These are phyloP conservation scores for Candida odintsovae DNA, from an alignment of 805 yeast genomes.

Conservation along the genomic window DNA sequence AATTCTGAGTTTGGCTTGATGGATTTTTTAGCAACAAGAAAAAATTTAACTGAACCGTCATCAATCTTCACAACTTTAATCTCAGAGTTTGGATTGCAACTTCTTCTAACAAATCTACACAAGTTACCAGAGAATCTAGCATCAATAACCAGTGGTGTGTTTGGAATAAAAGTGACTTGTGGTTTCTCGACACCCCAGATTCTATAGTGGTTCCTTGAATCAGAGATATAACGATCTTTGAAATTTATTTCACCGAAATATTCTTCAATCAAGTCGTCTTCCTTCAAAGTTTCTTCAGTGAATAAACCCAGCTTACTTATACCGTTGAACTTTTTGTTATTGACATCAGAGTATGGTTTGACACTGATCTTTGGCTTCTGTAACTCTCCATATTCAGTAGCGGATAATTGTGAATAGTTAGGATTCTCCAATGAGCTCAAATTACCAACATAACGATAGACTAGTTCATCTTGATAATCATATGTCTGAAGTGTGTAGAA, in stretches of 20 bases:
- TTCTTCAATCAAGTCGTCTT: slow-evolving; percentile 50
- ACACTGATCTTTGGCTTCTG: slow-evolving; percentile 37
- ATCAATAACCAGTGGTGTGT: slow-evolving; percentile 66
- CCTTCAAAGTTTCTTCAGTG: slow-evolving; percentile 31
- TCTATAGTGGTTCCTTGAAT: slow-evolving; percentile 72
- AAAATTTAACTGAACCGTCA: slow-evolving; percentile 41
- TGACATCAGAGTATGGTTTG: slow-evolving; percentile 52
- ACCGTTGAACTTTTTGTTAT: slow-evolving; percentile 52
- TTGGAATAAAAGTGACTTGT: slow-evolving; percentile 48
- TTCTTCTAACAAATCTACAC: slow-evolving; percentile 66
- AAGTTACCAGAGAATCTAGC: slow-evolving; percentile 75
- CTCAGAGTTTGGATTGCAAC: slow-evolving; percentile 74
- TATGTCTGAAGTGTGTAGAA: slow-evolving; percentile 28
- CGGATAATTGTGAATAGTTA: slow-evolving; percentile 16
- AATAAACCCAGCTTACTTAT: slow-evolving; percentile 64
- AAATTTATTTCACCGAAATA: slow-evolving; percentile 69
- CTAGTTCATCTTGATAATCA: slow-evolving; percentile 40
- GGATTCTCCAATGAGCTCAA: not conserved
- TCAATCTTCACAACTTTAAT: slow-evolving; percentile 41
- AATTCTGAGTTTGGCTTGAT: slow-evolving; percentile 67
- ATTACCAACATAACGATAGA: slow-evolving; percentile 40
- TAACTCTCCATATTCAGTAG: slow-evolving; percentile 21
- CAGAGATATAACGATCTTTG: slow-evolving; percentile 55
- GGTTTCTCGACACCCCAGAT: slow-evolving; percentile 66
- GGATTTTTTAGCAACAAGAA: slow-evolving; percentile 49